Percentiles rank a stretch among this genome's conserved stretches.
Evolutionary conservation across 169 alveolate genomes (phyloP).

Genomic region (Plasmodium malariae): DNA sequence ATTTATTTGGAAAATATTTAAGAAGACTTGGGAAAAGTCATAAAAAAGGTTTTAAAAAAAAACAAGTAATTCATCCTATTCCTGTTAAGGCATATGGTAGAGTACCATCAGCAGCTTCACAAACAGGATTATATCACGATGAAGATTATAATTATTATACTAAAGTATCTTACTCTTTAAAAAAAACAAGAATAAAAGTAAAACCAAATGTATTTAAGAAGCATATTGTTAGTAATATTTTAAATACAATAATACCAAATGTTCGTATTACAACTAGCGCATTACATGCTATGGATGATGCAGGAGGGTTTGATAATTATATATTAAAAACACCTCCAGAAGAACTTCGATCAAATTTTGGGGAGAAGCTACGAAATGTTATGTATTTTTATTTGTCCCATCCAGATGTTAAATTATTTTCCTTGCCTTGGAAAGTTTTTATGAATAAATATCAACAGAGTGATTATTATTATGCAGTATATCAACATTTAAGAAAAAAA

Average conservation of each 20-base stretch:
- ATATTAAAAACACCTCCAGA: slow-evolving; percentile 90
- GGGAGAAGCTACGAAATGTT: slow-evolving; percentile 88
- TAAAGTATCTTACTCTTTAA: slow-evolving; percentile 87
- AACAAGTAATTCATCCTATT: slow-evolving; percentile 88
- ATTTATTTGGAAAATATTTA: slow-evolving; percentile 85
- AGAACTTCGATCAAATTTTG: slow-evolving; percentile 89
- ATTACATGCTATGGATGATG: slow-evolving; percentile 90
- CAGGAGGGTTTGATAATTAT: slow-evolving; percentile 92
- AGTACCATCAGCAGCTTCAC: slow-evolving; percentile 92
- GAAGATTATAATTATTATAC: slow-evolving; percentile 90
- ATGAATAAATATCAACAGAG: slow-evolving; percentile 77
- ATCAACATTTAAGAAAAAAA: slow-evolving; percentile 81
- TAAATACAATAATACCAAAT: slow-evolving; percentile 87
- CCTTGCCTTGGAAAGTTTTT: slow-evolving; percentile 86
- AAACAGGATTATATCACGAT: slow-evolving; percentile 90
- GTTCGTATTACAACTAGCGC: slow-evolving; percentile 90
- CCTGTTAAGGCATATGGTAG: slow-evolving; percentile 93
- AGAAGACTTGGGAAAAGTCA: slow-evolving; percentile 83
- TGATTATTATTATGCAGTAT: slow-evolving; percentile 82
- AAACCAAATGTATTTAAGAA: slow-evolving; percentile 86
- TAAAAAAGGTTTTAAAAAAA: slow-evolving; percentile 87
- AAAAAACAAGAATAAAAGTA: slow-evolving; percentile 84
- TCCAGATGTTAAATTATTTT: slow-evolving; percentile 55
- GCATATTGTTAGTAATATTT: slow-evolving; percentile 81
- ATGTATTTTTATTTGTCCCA: slow-evolving; percentile 86